Evolutionary conservation across 2,329 filamentous ascomycete species (phyloP).

Genomic region (Ceratocystis colombiana): DNA sequence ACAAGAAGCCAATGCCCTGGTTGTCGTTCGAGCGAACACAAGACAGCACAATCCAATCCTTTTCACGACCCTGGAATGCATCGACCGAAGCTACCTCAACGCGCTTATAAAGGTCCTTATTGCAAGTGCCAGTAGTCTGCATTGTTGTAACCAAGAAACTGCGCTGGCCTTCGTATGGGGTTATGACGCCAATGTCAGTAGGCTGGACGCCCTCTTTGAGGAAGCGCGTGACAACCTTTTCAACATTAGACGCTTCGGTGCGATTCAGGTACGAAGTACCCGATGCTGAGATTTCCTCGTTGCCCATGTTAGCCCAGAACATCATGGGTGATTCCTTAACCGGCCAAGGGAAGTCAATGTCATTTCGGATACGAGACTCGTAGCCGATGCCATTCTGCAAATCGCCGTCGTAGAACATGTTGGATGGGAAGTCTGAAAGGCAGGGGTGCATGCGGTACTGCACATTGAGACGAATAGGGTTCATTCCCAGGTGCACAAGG

Average conservation of each 20-base stretch:
- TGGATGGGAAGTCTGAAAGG: slow-evolving; percentile 91
- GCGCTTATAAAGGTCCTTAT: slow-evolving; percentile 97
- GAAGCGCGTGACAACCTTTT: slow-evolving; percentile 96
- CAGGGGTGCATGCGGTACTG: slow-evolving; percentile 99
- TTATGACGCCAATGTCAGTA: slow-evolving; percentile 90
- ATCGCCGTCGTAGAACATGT: slow-evolving; percentile 99
- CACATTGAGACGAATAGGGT: slow-evolving; percentile 86
- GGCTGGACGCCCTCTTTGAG: slow-evolving; percentile 98
- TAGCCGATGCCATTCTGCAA: slow-evolving; percentile 93
- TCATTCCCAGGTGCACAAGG: slow-evolving; percentile 79
- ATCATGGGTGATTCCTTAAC: slow-evolving; percentile 94
- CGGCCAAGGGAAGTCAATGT: slow-evolving; percentile 98
- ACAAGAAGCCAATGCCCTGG: slow-evolving; percentile 97
- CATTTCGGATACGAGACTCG: slow-evolving; percentile 74
- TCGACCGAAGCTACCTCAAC: slow-evolving; percentile 97
- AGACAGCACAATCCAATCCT: slow-evolving; percentile 96
- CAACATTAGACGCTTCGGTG: slow-evolving; percentile 91
- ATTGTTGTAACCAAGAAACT: slow-evolving; percentile 99
- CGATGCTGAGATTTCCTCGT: slow-evolving; percentile 95
- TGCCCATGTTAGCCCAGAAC: slow-evolving; percentile 98
- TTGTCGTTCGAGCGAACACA: slow-evolving; percentile 98
- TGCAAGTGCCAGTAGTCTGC: slow-evolving; percentile 94
- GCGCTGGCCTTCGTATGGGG: slow-evolving; percentile 94
- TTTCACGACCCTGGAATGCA: slow-evolving; percentile 96
- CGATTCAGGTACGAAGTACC: slow-evolving; percentile 97